These are phyloP conservation scores for Mucuna pruriens DNA, from an alignment of 306 rosid species.

Conservation along the genomic window DNA sequence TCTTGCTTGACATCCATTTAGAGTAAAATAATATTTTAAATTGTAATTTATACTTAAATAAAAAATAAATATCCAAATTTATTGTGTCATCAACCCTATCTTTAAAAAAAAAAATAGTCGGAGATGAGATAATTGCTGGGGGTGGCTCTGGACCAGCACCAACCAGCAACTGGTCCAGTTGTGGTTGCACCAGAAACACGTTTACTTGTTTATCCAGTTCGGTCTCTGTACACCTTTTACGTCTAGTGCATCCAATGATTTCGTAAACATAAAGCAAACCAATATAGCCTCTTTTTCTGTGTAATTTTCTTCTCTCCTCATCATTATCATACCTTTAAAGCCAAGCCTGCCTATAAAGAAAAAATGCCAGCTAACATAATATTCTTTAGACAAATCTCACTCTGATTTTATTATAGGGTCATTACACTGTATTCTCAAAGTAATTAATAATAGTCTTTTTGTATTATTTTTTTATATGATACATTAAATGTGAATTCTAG, in stretches of 20 bases:
- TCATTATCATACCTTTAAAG: slow-evolving; percentile 29
- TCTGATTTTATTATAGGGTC: no score
- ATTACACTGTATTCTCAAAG: no score
- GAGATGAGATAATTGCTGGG: background rate
- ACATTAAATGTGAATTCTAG: no score
- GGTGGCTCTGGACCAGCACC: background rate
- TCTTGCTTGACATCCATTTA: no score
- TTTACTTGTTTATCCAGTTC: background rate
- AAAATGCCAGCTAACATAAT: background rate
- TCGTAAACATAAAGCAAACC: slow-evolving; percentile 45
- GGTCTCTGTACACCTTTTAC: background rate
- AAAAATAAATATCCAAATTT: no score
- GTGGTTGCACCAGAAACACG: slow-evolving; percentile 23
- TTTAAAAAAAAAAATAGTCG: background rate
- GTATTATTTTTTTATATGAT: no score
- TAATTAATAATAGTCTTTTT: no score
- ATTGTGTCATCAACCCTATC: no score
- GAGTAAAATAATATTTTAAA: no score
- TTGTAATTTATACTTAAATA: no score
- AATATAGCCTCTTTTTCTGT: background rate
- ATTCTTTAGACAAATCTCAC: background rate
- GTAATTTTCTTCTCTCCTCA: background rate
- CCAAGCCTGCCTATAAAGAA: background rate
- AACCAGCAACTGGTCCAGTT: background rate
- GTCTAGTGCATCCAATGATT: slow-evolving; percentile 24